Conservation (phyloP, 2,329 filamentous ascomycete species). For the Fusarium tricinctum region DNA sequence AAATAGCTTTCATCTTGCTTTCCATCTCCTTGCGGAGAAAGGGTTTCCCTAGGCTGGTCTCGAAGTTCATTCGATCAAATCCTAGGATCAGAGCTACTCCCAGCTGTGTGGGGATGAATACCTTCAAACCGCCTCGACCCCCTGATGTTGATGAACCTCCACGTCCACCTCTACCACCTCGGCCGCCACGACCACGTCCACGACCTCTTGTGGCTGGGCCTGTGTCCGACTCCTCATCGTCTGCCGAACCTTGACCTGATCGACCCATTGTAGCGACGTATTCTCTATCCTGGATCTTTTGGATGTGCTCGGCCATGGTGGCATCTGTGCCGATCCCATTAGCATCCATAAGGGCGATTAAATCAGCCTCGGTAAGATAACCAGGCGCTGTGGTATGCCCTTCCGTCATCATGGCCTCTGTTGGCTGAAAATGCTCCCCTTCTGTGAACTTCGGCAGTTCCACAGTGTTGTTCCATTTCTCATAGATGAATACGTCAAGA, state of each 20-base stretch:
- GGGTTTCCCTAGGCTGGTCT: conserved; percentile 93
- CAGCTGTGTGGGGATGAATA: conserved; percentile 93
- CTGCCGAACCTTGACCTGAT: conserved; percentile 54
- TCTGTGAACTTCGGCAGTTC: conserved; percentile 83
- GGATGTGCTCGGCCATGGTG: conserved; percentile 98
- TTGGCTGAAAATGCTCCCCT: conserved; percentile 88
- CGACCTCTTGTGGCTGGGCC: conserved; percentile 60
- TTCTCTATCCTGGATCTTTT: conserved; percentile 90
- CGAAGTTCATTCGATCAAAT: conserved; percentile 93
- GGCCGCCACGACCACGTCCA: conserved; percentile 63
- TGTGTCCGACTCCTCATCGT: conserved; percentile 56
- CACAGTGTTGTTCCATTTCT: conserved; percentile 92
- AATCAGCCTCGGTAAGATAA: conserved; percentile 93
- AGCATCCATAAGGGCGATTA: conserved; percentile 97
- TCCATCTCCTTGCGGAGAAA: conserved; percentile 99
- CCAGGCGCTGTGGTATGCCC: conserved; percentile 89
- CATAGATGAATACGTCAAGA: conserved; percentile 94
- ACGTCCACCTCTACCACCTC: conserved; percentile 55
- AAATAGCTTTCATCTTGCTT: conserved; percentile 95
- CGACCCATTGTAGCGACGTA: conserved; percentile 79
- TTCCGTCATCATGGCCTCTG: conserved; percentile 88
- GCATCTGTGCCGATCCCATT: conserved; percentile 99
- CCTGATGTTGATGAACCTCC: conserved; percentile 60
- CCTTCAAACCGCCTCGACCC: conserved; percentile 71
- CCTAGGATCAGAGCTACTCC: conserved; percentile 93